A percentile compares a stretch with the other conserved stretches of the same genome.
These are phyloP conservation scores for Ceratobasidium sp. DNA, from an alignment of 1,284 basidiomycete species.

Conservation along the genomic window DNA sequence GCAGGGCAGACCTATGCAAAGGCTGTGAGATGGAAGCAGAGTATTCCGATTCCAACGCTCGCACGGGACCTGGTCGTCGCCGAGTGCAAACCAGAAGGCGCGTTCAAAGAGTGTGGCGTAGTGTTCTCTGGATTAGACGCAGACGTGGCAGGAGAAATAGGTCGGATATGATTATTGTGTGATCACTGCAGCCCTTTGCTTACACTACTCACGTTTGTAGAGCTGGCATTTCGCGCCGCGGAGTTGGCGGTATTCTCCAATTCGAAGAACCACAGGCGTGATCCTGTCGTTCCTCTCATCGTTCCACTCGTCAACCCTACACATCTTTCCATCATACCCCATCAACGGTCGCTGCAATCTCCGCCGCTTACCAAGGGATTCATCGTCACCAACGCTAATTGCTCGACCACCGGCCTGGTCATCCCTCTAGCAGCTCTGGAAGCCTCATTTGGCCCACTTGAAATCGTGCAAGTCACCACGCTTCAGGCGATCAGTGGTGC, in stretches of 20 bases:
- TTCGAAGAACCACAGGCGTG: slow-evolving; percentile 95
- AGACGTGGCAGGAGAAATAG: slow-evolving; percentile 94
- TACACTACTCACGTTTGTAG: slow-evolving; percentile 55
- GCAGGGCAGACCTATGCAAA: slow-evolving; percentile 87
- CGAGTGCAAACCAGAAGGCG: slow-evolving; percentile 78
- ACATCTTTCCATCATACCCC: slow-evolving; percentile 87
- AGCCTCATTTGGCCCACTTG: slow-evolving; percentile 91
- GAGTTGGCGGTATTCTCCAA: slow-evolving; percentile 97
- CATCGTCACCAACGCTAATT: slow-evolving; percentile 99
- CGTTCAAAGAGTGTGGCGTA: slow-evolving; percentile 86
- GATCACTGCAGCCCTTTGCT: neutral
- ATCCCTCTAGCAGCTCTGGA: slow-evolving; percentile 95
- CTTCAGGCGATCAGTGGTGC: slow-evolving; percentile 98
- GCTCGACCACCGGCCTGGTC: slow-evolving; percentile 94
- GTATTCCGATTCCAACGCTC: slow-evolving; percentile 76
- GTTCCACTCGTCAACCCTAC: slow-evolving; percentile 95
- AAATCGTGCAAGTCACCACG: slow-evolving; percentile 91
- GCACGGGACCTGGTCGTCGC: slow-evolving; percentile 80
- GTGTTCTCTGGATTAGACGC: slow-evolving; percentile 97
- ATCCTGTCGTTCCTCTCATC: slow-evolving; percentile 95
- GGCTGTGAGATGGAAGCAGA: slow-evolving; percentile 93
- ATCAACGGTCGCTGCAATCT: slow-evolving; percentile 79
- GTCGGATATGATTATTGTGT: slow-evolving; percentile 64
- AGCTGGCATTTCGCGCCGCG: slow-evolving; percentile 87
- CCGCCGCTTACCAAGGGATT: slow-evolving; percentile 88